Base-by-base conservation (phyloP, 2,329 filamentous ascomycete genomes). In the Acephala macrosclerotiorum region DNA sequence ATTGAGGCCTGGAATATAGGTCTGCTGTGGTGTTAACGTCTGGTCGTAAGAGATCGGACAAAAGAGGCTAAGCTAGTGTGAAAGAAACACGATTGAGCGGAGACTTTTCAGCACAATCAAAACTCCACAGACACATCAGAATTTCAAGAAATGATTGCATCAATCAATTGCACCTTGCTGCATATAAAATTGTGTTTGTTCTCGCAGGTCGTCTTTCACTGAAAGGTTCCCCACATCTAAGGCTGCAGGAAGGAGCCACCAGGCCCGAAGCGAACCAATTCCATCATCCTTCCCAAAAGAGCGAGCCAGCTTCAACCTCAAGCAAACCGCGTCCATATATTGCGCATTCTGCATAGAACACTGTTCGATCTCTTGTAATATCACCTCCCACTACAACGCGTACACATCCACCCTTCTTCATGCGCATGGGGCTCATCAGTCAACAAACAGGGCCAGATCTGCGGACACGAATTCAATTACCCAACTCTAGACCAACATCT, bases 351-450 rank as follows among this genome's bases (percentile, higher is more conserved):
- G 25, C 16, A 35, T 53, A 35, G 18, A n/a, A 36, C 7, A 35
- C 11, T 20, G 58, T 36, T 14, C 26, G 14, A 51, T 60, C 42
- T 29, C 33, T 60, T 38, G 25, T 33, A 36, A 1, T n/a, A 40
- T 12, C 45, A 63, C 20, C 42, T 22, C 18, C 16, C 25, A 36
- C 29, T 20, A 40, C 26, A 18, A 25, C 64, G 63, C 66, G 64
- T 64, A 53, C 67, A 62, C 60, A 64, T 58, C 40, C 64, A 60
- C 35, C 57, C 59, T 64, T 63, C 49, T 40, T 58, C 47, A 26
- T 42, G 68, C 71, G 71, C 64, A 75, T 75, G 73, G 73, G 73
- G 60, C 65, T 65, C 64, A 49, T 67, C 61, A 68, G 60, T 60
- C 66, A 68, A 68, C 69, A 60, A 70, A 64, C 63, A 65, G 65